Conservation (phyloP, 2,329 filamentous ascomycete genomes). For the Colletotrichum scovillei region DNA sequence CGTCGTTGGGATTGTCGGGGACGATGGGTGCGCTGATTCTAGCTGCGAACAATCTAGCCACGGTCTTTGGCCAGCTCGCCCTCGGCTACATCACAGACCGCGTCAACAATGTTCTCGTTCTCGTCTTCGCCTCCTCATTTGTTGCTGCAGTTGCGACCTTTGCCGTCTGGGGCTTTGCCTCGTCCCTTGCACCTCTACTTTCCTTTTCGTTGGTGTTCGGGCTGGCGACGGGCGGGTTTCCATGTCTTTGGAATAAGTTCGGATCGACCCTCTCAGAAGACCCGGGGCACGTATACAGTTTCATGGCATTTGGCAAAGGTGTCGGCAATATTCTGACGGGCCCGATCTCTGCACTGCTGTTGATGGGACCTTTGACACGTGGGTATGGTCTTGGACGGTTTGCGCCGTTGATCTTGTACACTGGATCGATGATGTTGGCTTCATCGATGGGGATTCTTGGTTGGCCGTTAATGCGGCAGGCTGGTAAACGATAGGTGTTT, state of each 20-base stretch:
- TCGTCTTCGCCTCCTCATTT: conserved; percentile 54
- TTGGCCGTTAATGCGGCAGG: neutral
- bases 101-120: conserved; percentile 55
- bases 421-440: conserved; percentile 26
- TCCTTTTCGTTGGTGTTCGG: conserved; percentile 66
- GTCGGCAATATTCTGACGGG: conserved; percentile 43
- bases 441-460: conserved; percentile 7
- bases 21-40: conserved; percentile 58
- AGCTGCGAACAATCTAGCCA: conserved; percentile 58
- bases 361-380: conserved; percentile 2
- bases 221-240: conserved; percentile 61
- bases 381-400: conserved; percentile 11
- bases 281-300: conserved; percentile 39
- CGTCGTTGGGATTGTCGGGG: conserved; percentile 50
- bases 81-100: conserved; percentile 60
- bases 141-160: conserved; percentile 61
- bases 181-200: conserved; percentile 54
- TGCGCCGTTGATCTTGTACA: conserved; percentile 20
- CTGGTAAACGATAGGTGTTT: neutral
- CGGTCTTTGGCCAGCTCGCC: conserved; percentile 56
- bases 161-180: conserved; percentile 65
- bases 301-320: conserved; percentile 45
- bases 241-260: conserved; percentile 41
- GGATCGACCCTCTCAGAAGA: conserved; percentile 42
- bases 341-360: conserved; percentile 38